Conservation (phyloP, 257 asterid species). For the Solanum chmielewskii region DNA sequence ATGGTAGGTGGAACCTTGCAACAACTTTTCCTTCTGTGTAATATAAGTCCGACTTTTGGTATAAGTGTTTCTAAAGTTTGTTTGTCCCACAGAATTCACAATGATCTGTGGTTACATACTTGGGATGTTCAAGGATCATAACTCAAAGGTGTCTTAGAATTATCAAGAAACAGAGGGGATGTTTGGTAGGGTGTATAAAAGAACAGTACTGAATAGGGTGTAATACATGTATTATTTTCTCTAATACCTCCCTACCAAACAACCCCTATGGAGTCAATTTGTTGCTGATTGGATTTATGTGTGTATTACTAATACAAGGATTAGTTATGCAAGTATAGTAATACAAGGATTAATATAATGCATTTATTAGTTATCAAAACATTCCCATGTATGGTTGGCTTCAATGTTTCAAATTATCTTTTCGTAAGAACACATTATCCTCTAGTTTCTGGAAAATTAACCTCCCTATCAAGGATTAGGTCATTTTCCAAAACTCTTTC, state of each 20-base stretch:
- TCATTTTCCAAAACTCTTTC: background rate
- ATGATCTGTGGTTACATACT: background rate
- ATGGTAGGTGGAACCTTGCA: conserved; percentile 37
- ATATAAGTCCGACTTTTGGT: background rate
- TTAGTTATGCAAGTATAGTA: background rate
- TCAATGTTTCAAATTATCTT: background rate
- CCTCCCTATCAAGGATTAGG: background rate
- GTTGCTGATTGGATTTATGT: background rate
- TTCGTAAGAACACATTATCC: background rate
- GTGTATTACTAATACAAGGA: background rate
- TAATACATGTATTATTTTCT: background rate
- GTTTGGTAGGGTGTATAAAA: background rate
- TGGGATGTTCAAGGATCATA: background rate
- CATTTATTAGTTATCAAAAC: background rate
- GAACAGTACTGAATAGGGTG: background rate
- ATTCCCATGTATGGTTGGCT: background rate
- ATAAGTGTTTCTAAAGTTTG: background rate
- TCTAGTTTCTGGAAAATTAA: background rate
- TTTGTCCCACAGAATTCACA: background rate
- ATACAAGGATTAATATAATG: background rate
- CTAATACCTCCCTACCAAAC: background rate
- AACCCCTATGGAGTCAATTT: background rate
- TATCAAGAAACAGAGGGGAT: background rate
- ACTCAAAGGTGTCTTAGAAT: background rate
- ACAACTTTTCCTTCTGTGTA: background rate